These are phyloP conservation scores for Magnusiomyces ingens DNA, from an alignment of 1,139 yeast genomes.

Conservation along the genomic window DNA sequence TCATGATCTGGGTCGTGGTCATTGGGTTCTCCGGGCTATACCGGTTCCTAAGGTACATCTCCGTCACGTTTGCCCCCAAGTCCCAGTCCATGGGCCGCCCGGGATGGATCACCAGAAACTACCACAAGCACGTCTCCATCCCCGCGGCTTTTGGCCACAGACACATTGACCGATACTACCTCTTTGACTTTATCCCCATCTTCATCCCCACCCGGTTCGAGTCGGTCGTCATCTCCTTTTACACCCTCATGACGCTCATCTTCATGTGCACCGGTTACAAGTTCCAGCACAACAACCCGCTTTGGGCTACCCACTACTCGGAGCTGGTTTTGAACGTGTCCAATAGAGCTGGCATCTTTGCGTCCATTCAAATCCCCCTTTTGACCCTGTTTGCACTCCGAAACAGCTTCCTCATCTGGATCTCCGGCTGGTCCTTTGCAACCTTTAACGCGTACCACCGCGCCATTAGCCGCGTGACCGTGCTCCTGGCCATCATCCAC, in stretches of 20 bases:
- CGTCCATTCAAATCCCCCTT: conserved; percentile 51
- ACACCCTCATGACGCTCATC: conserved; percentile 41
- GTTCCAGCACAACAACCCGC: conserved; percentile 36
- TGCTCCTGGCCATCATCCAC: conserved; percentile 41
- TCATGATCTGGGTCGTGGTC: conserved; percentile 33
- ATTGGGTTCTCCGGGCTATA: conserved; percentile 19
- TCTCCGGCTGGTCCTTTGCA: conserved; percentile 58
- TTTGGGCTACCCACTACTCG: conserved; percentile 35
- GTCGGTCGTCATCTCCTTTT: conserved; percentile 42
- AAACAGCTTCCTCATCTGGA: conserved; percentile 48
- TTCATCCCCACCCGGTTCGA: conserved; percentile 61
- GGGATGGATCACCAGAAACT: conserved; percentile 18
- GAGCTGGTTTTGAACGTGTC: conserved; percentile 45
- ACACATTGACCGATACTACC: conserved; percentile 27
- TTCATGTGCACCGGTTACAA: conserved; percentile 40
- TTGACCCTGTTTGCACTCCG: conserved; percentile 54
- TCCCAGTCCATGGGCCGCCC: conserved; percentile 25
- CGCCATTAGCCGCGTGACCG: conserved; percentile 49
- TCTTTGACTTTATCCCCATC: conserved; percentile 24
- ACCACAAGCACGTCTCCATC: conserved; percentile 25
- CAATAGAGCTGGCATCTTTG: conserved; percentile 55
- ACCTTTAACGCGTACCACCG: conserved; percentile 54
- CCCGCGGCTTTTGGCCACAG: conserved; percentile 32
- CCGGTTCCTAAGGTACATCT: conserved; percentile 19
- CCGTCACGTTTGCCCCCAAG: conserved; percentile 25